Percentiles rank a stretch among this genome's conserved stretches.
Evolutionary conservation across 352 stramenopile genomes (phyloP).

Genomic region (Sclerospora graminicola): DNA sequence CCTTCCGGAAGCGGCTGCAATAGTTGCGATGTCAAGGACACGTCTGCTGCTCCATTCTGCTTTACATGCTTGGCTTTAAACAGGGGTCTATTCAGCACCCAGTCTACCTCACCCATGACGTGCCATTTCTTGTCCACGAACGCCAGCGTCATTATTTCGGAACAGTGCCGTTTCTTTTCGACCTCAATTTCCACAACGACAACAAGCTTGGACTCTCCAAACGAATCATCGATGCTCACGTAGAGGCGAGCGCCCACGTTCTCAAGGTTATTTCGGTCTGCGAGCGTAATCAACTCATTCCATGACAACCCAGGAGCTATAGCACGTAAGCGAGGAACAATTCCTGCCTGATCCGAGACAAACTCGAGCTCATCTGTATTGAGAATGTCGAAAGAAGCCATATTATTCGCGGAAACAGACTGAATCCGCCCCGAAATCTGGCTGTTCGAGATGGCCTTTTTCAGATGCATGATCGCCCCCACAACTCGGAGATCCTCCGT

Average conservation of each 20-base stretch:
- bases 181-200: slow-evolving; percentile 43
- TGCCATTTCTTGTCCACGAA: slow-evolving; percentile 38
- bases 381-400: slow-evolving; percentile 7
- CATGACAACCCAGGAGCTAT: slow-evolving; percentile 16
- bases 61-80: slow-evolving; percentile 38
- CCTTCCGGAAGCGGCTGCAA: slow-evolving; percentile 51
- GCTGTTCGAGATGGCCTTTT: slow-evolving; percentile 23
- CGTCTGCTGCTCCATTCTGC: slow-evolving; percentile 14
- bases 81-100: slow-evolving; percentile 46
- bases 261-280: slow-evolving; percentile 31
- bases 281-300: slow-evolving; percentile 30
- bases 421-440: slow-evolving; percentile 25
- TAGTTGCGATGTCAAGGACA: slow-evolving; percentile 45
- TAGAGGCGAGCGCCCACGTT: slow-evolving; percentile 31
- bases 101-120: slow-evolving; percentile 42
- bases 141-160: slow-evolving; percentile 24
- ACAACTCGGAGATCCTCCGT: slow-evolving; percentile 67
- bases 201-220: slow-evolving; percentile 33
- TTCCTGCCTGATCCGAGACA: slow-evolving; percentile 15
- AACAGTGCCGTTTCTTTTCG: slow-evolving; percentile 24
- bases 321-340: slow-evolving; percentile 34
- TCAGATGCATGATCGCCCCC: slow-evolving; percentile 62
- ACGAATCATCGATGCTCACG: slow-evolving; percentile 47
- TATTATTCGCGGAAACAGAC: slow-evolving; percentile 1
- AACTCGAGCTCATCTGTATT: slow-evolving; percentile 35